phyloP scores from a whole-genome alignment of 2,329 filamentous ascomycete species.

The Phialophora expanda region DNA sequence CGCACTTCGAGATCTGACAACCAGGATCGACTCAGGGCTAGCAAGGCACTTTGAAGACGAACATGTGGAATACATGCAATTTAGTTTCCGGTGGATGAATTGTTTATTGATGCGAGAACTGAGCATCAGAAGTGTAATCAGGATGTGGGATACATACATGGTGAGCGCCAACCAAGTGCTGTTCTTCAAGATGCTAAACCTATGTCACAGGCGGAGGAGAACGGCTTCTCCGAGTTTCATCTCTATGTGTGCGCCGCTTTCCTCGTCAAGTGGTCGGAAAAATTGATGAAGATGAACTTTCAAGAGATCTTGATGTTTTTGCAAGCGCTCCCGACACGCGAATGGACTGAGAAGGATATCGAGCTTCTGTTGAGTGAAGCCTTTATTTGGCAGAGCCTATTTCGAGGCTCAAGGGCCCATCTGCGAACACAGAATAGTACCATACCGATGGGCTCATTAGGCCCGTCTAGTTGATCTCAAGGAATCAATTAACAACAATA shows the following conservation, averaged over 20 bases:
- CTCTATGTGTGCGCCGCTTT: constrained; percentile 98
- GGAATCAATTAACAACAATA: neutral
- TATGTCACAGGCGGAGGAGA: constrained; percentile 81
- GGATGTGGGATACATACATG: constrained; percentile 99
- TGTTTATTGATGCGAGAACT: constrained; percentile 97
- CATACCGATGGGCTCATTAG: constrained; percentile 35
- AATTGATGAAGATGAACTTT: constrained; percentile 87
- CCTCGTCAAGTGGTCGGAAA: constrained; percentile 96
- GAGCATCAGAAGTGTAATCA: constrained; percentile 91
- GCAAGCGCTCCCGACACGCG: constrained; percentile 86
- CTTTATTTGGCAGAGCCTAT: constrained; percentile 98
- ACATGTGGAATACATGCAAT: constrained; percentile 97
- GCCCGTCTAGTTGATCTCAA: constrained; percentile 34
- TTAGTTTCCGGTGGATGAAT: constrained; percentile 99
- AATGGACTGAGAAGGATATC: constrained; percentile 98
- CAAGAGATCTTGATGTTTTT: constrained; percentile 99
- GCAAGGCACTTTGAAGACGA: constrained; percentile 89
- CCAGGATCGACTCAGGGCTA: constrained; percentile 80
- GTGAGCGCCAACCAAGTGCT: constrained; percentile 59
- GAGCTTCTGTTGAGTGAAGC: constrained; percentile 94
- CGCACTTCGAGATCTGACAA: constrained; percentile 85
- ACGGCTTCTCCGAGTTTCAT: constrained; percentile 97
- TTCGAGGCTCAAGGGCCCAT: constrained; percentile 92
- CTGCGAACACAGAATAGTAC: constrained; percentile 56
- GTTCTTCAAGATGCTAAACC: constrained; percentile 7